Base-by-base conservation (phyloP, 164 flowering plant genomes). In the Paratinospora sagittata region DNA sequence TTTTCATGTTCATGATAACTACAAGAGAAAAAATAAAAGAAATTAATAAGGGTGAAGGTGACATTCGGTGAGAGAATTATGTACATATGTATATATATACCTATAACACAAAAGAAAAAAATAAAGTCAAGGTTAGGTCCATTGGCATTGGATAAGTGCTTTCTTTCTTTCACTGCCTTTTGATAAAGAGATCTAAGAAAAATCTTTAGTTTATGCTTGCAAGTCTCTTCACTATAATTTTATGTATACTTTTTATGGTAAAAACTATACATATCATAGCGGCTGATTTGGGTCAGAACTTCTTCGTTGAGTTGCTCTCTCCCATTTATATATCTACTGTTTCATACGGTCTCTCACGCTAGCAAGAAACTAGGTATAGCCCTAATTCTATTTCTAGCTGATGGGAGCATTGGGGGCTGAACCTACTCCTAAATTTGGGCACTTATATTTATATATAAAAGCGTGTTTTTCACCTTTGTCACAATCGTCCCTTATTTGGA, bases 61-160 rank as follows among this genome's bases (percentile, higher is more conserved):
- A 36, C 67, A 36, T 65, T 65, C 8, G 0, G 6, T 33, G 39
- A 63, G 27, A 63, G 34, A 24, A 63, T 26, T 8, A 30, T 30
- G 34, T 30, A 30, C 34, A 30, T 30, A 4, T 30, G 4, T 30
- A 30, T 30, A 30, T 30, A 30, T 30, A 30, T 30, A 30, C 34
- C 34, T 4, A 30, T 1, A 30, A 30, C 3, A 30, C 34, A 41
- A 41, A 41, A 41, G 11, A 12, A 41, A 55, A 21, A n/a, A 6
- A 36, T 41, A 43, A 66, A 66, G 71, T 52, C 61, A 68, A 52
- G 63, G 71, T 68, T 68, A 68, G 71, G 71, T 55, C 26, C 71
- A 68, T 52, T 52, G 63, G 24, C 63, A 52, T 49, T 66, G 70
- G 43, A 49, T 49, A 49, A 68, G 62, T 68, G 61, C 63, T 4